phyloP scores from a whole-genome alignment of 2,329 filamentous ascomycete genomes.

The Neonectria faginata region DNA sequence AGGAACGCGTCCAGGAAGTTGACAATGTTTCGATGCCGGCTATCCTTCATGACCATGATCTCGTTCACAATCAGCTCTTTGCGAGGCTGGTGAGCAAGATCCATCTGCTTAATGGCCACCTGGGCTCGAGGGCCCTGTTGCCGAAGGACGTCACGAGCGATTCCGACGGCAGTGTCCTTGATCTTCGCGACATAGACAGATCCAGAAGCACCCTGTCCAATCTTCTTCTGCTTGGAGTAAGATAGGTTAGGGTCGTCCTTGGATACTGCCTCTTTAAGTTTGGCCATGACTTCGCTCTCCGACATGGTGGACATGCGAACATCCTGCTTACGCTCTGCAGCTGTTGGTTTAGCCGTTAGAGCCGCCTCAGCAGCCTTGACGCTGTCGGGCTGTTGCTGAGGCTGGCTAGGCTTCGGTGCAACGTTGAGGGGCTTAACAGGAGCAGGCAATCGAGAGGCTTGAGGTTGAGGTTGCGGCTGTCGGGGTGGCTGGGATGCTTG shows the following conservation, averaged over 20 bases:
- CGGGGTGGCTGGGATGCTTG: constrained; percentile 64
- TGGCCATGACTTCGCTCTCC: constrained; percentile 96
- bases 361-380: constrained; percentile 92
- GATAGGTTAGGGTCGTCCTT: constrained; percentile 94
- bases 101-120: constrained; percentile 99
- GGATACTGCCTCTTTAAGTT: constrained; percentile 92
- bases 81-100: constrained; percentile 93
- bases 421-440: constrained; percentile 85
- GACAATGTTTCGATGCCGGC: constrained; percentile 97
- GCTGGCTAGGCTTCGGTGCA: constrained; percentile 69
- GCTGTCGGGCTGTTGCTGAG: constrained; percentile 68
- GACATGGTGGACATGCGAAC: constrained; percentile 99
- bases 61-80: constrained; percentile 99
- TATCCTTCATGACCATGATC: constrained; percentile 99
- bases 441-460: constrained; percentile 64
- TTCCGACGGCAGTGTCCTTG: constrained; percentile 88
- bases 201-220: constrained; percentile 96
- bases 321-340: constrained; percentile 84
- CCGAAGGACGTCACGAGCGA: constrained; percentile 82
- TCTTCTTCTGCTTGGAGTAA: constrained; percentile 99
- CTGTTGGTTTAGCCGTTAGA: constrained; percentile 82
- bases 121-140: constrained; percentile 85
- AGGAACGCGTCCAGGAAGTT: constrained; percentile 98
- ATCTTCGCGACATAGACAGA: constrained; percentile 98
- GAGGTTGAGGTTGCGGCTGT: constrained; percentile 59